Evolutionary conservation across 2,329 filamentous ascomycete genomes (phyloP), one percentile per base, ranked within the genome.

Genomic region (Venturia asperata): DNA sequence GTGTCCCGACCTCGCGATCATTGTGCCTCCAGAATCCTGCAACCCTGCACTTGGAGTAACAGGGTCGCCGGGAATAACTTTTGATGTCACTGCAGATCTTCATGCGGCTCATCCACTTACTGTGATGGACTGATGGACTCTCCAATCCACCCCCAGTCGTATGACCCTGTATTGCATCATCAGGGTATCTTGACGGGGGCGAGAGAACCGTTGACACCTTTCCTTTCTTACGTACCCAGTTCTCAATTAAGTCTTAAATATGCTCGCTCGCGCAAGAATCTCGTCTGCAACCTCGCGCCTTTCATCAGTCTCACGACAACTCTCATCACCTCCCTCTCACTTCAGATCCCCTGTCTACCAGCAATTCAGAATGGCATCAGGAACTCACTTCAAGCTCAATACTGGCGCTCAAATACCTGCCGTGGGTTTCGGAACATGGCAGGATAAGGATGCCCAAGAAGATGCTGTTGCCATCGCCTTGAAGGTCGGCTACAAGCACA

Each of bases 361-460:
- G 11, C 60, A 61, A 64, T 58, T 56, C 52, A 58, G 47, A 58
- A 64, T 64, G 63, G 47, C 49, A 55, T 42, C 63, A 24, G 41
- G 21, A 34, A 64, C 47, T 37, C 63, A 64, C 24, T 64, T 64
- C 63, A 64, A 56, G 39, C 52, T 64, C 27, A 64, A 64, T 34
- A 64, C 63, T 1, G 63, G 63, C 9, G 87, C 83, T 75, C 86
- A 90, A 78, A 94, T 94, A 67, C 88, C 89, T 66, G 86, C 86
- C 70, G 77, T 92, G 69, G 89, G 89, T 67, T 82, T 92, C 60
- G 90, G 65, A 65, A 92, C 90, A 65, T 92, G 89, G 89, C 70
- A 47, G 34, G 45, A 63, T 37, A 47, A 47, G 27, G 61, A 47
- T n/a, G 42, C 42, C 7, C 42, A 49, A 24, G 45, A 49, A 39